Evolutionary conservation across 169 alveolate genomes (phyloP).

Genomic region (Neospora caninum): DNA sequence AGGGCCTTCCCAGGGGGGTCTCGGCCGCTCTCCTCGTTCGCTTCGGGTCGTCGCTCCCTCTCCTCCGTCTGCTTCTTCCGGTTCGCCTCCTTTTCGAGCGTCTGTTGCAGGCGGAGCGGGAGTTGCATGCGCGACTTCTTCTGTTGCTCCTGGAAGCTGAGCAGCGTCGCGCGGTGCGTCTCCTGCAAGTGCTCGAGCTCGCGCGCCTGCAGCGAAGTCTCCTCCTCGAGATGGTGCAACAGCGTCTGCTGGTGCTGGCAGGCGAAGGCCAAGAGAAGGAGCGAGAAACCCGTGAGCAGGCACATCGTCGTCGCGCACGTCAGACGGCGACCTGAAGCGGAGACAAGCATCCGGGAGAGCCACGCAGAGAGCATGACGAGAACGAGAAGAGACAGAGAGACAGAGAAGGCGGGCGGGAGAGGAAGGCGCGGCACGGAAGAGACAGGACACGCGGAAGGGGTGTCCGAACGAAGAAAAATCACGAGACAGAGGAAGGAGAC

Average conservation of each 20-base stretch:
- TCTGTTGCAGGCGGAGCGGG: conserved; percentile 24
- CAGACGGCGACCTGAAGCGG: conserved; percentile 32
- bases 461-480: not conserved
- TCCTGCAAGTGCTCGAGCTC: not conserved
- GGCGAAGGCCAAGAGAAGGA: conserved; percentile 23
- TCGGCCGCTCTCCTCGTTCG: not conserved
- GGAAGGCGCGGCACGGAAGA: not conserved
- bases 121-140: not conserved
- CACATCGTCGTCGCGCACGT: conserved; percentile 30
- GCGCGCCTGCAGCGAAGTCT: not conserved
- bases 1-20: not conserved
- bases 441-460: not conserved
- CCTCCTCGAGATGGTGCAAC: not conserved
- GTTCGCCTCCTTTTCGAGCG: conserved; percentile 1
- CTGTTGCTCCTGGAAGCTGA: not conserved
- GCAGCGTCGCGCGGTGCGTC: not conserved
- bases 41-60: not conserved
- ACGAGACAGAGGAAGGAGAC: not conserved
- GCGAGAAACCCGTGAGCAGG: conserved; percentile 27
- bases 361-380: not conserved
- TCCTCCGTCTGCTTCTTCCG: conserved; percentile 2
- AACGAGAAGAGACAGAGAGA: not conserved
- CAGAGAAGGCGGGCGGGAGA: not conserved
- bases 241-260: conserved; percentile 41
- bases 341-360: not conserved